Percentiles rank a stretch among this genome's conserved stretches.
These are phyloP conservation scores for Tolypocladium endophyticum DNA, from an alignment of 2,329 filamentous ascomycete genomes.

Conservation along the genomic window DNA sequence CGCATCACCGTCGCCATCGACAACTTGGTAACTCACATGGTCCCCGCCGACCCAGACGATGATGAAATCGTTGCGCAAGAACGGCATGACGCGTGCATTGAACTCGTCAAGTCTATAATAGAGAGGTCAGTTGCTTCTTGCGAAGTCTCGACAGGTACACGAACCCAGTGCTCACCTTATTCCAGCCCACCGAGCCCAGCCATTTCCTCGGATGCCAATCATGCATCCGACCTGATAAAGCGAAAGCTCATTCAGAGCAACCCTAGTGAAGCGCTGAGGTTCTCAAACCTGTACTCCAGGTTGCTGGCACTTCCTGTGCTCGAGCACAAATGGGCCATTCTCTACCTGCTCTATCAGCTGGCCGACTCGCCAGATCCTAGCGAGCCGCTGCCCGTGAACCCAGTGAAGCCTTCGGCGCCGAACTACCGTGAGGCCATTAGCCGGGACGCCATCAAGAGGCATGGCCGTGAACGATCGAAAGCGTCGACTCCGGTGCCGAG, in stretches of 20 bases:
- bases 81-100: slow-evolving; percentile 53
- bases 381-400: slow-evolving; percentile 37
- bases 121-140: slow-evolving; percentile 31
- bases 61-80: slow-evolving; percentile 58
- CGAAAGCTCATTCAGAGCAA: slow-evolving; percentile 73
- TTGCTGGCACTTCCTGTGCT: slow-evolving; percentile 85
- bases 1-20: slow-evolving; percentile 73
- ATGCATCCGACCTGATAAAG: slow-evolving; percentile 88
- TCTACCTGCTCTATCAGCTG: slow-evolving; percentile 81
- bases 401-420: slow-evolving; percentile 26
- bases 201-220: slow-evolving; percentile 66
- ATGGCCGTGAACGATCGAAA: slow-evolving; percentile 26
- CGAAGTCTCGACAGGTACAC: not conserved
- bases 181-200: slow-evolving; percentile 38
- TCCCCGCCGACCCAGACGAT: slow-evolving; percentile 56
- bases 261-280: slow-evolving; percentile 67
- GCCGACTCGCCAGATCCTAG: slow-evolving; percentile 54
- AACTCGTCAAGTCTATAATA: slow-evolving; percentile 39
- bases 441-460: slow-evolving; percentile 24
- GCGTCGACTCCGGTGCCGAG: slow-evolving; percentile 23
- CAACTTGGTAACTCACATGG: slow-evolving; percentile 64
- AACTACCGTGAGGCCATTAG: slow-evolving; percentile 27
- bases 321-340: slow-evolving; percentile 91
- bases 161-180: slow-evolving; percentile 1
- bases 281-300: slow-evolving; percentile 83